Evolutionary conservation across 2,329 filamentous ascomycete species (phyloP).

Genomic region (Fusarium tupiense): DNA sequence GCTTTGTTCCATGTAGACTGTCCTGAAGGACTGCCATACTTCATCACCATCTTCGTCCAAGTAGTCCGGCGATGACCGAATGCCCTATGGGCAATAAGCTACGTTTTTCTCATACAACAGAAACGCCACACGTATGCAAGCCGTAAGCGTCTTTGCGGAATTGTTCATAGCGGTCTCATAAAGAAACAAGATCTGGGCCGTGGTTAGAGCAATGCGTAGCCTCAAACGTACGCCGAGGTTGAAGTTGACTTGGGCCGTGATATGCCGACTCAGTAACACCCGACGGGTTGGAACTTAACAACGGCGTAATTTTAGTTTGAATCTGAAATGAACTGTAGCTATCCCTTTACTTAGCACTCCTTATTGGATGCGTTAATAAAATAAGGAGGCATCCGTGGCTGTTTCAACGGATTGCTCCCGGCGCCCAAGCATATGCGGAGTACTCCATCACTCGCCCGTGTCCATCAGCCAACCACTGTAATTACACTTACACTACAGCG

Average conservation of each 20-base stretch:
- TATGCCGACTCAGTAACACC: constrained; percentile 1
- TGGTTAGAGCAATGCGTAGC: neutral
- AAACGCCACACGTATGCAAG: neutral
- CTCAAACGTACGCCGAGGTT: neutral
- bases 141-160: neutral
- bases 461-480: neutral
- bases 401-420: neutral
- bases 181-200: neutral
- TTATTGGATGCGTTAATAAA: neutral
- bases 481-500: constrained; percentile 25
- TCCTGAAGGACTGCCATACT: neutral
- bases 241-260: neutral
- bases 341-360: neutral
- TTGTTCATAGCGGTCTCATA: neutral
- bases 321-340: neutral
- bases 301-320: neutral
- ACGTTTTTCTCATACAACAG: neutral
- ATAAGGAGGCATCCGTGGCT: neutral
- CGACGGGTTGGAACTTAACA: neutral
- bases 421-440: neutral
- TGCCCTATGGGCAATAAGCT: neutral
- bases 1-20: neutral
- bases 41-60: neutral
- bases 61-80: neutral
- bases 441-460: neutral